Conservation (phyloP, 345 rosid genomes). For the Pseudoturritis turrita region DNA sequence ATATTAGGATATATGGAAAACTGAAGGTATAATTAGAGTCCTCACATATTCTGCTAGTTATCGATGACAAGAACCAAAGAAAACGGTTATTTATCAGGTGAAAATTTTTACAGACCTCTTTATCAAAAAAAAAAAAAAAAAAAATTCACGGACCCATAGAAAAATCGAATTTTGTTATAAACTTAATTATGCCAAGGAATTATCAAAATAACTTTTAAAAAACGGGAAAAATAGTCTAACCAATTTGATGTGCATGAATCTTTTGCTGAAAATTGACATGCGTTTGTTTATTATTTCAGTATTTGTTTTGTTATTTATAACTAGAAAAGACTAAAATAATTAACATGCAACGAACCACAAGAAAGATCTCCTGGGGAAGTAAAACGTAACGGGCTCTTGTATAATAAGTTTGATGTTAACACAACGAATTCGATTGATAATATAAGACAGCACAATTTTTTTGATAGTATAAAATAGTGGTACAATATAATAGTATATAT, state of each 20-base stretch:
- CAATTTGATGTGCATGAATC: neutral
- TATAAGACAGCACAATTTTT: too few relatives aligned
- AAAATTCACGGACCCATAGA: too few relatives aligned
- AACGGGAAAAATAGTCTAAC: neutral
- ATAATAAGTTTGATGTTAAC: constrained; percentile 14
- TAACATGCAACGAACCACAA: neutral
- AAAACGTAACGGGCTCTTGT: neutral
- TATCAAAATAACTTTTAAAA: neutral
- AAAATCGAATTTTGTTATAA: neutral
- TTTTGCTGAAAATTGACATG: neutral
- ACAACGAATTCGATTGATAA: too few relatives aligned
- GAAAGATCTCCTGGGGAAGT: neutral
- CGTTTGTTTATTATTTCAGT: neutral
- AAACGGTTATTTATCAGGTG: too few relatives aligned
- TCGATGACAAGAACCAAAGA: too few relatives aligned
- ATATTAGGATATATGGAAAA: too few relatives aligned
- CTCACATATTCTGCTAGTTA: too few relatives aligned
- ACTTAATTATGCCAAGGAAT: neutral
- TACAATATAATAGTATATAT: too few relatives aligned
- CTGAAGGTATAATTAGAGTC: too few relatives aligned
- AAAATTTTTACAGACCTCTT: too few relatives aligned
- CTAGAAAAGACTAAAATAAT: constrained; percentile 2
- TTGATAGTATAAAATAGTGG: too few relatives aligned
- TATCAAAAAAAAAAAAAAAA: too few relatives aligned
- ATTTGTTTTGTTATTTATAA: neutral